A percentile compares a stretch with the other conserved stretches of the same genome.
Conservation (phyloP, 768 basidiomycete species). For the Tylopilus felleus region DNA sequence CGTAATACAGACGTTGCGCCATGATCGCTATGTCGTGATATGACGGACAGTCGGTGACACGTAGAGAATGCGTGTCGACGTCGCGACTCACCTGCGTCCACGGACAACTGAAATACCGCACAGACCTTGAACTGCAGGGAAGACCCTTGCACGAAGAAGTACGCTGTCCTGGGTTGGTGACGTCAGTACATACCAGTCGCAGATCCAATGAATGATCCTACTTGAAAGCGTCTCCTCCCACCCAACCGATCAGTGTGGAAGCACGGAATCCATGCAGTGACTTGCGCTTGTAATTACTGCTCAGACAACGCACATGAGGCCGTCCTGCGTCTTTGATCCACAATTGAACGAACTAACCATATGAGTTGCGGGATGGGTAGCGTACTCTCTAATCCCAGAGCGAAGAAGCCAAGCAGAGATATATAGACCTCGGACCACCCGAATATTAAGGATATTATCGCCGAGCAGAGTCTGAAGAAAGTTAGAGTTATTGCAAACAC, state of each 20-base stretch:
- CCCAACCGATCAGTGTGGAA: constrained; percentile 81
- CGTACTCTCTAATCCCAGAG: constrained; percentile 80
- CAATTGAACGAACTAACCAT: constrained; percentile 43
- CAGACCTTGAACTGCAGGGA: constrained; percentile 82
- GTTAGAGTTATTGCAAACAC: constrained; percentile 6
- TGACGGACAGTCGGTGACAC: constrained; percentile 8
- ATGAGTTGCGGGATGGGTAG: constrained; percentile 83
- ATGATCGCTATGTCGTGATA: constrained; percentile 55
- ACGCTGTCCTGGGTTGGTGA: constrained; percentile 52
- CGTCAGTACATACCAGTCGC: constrained; percentile 14
- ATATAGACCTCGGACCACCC: constrained; percentile 60
- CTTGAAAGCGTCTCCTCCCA: constrained; percentile 86
- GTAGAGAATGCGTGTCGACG: constrained; percentile 1
- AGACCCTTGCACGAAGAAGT: constrained; percentile 72
- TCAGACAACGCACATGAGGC: constrained; percentile 19
- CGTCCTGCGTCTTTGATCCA: constrained; percentile 2
- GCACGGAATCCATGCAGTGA: constrained; percentile 83
- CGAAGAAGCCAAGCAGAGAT: constrained; percentile 65
- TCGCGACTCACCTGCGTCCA: constrained; percentile 63
- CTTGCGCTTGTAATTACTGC: constrained; percentile 72
- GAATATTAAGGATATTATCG: constrained; percentile 74
- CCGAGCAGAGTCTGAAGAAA: constrained; percentile 49
- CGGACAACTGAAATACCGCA: constrained; percentile 76
- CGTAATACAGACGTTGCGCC: constrained; percentile 70
- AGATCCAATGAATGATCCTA: constrained; percentile 31